phyloP scores from a whole-genome alignment of 331 rosid genomes.

The Malus hybrid region DNA sequence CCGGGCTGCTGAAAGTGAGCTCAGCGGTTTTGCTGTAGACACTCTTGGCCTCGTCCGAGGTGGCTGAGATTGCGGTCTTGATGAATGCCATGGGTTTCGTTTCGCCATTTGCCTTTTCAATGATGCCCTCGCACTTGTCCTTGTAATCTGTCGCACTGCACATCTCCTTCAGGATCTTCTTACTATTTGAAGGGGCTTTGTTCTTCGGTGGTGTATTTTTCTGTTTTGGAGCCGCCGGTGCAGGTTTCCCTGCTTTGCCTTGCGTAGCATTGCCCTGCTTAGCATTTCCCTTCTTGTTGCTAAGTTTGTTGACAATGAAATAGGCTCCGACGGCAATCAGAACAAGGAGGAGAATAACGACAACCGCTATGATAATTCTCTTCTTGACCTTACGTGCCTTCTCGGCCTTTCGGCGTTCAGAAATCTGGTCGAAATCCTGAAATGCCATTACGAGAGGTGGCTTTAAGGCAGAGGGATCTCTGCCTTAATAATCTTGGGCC shows the following conservation, averaged over 20 bases:
- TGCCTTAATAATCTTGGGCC: constrained; percentile 54
- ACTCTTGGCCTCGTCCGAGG: constrained; percentile 27
- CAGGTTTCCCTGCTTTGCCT: background rate
- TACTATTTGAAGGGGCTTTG: background rate
- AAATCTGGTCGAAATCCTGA: constrained; percentile 76
- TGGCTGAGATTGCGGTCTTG: constrained; percentile 28
- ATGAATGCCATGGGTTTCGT: constrained; percentile 54
- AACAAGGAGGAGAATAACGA: constrained; percentile 29
- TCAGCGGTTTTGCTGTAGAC: constrained; percentile 25
- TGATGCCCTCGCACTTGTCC: constrained; percentile 42
- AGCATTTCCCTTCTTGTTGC: background rate
- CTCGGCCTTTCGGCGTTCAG: constrained; percentile 58
- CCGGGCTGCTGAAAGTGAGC: constrained; percentile 21
- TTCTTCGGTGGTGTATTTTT: background rate
- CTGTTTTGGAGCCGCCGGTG: background rate
- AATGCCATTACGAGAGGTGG: constrained; percentile 49
- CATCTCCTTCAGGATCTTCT: constrained; percentile 29
- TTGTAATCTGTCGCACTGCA: constrained; percentile 52
- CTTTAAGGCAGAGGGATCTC: constrained; percentile 82
- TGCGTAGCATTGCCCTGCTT: background rate
- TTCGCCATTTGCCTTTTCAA: constrained; percentile 16
- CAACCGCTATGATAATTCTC: constrained; percentile 33
- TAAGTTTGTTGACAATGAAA: background rate
- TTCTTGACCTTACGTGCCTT: constrained; percentile 33
- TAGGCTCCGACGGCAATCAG: constrained; percentile 29